Percentiles rank a stretch among this genome's conserved stretches.
Conservation (phyloP, 108 stramenopile species). For the Cyclostephanos invisitatus region DNA sequence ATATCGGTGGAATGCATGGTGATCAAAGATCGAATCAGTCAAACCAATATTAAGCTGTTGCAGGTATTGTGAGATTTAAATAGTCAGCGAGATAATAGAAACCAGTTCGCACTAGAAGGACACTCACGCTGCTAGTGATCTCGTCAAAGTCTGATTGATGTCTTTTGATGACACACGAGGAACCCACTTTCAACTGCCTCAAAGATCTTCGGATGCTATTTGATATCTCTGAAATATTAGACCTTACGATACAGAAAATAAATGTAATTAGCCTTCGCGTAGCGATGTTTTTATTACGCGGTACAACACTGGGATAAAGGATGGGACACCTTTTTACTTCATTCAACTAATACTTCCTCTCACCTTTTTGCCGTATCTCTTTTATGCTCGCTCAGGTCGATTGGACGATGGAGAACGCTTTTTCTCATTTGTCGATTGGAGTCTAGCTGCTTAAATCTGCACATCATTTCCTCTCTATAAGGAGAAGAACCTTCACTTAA, state of each 20-base stretch:
- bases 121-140: slow-evolving; percentile 42
- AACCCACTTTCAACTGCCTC: slow-evolving; percentile 14
- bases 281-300: too few species aligned
- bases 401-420: slow-evolving; percentile 45
- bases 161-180: slow-evolving; percentile 33
- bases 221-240: slow-evolving; percentile 23
- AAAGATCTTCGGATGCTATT: slow-evolving; percentile 22
- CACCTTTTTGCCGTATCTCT: slow-evolving; percentile 32
- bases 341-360: not conserved
- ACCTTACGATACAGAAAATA: not conserved
- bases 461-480: slow-evolving; percentile 37
- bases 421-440: slow-evolving; percentile 56
- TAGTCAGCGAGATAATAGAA: not conserved
- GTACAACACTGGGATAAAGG: too few species aligned
- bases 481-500: slow-evolving; percentile 49
- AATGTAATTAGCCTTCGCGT: not conserved
- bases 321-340: too few species aligned
- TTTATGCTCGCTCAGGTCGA: slow-evolving; percentile 26
- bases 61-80: not conserved
- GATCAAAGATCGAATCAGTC: slow-evolving; percentile 59
- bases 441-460: slow-evolving; percentile 58
- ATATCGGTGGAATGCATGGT: slow-evolving; percentile 53
- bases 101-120: not conserved
- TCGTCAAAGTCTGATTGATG: slow-evolving; percentile 67
- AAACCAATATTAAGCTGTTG: slow-evolving; percentile 46